These are phyloP conservation scores for Curvularia sp. DNA, from an alignment of 2,329 filamentous ascomycete species.

Conservation along the genomic window DNA sequence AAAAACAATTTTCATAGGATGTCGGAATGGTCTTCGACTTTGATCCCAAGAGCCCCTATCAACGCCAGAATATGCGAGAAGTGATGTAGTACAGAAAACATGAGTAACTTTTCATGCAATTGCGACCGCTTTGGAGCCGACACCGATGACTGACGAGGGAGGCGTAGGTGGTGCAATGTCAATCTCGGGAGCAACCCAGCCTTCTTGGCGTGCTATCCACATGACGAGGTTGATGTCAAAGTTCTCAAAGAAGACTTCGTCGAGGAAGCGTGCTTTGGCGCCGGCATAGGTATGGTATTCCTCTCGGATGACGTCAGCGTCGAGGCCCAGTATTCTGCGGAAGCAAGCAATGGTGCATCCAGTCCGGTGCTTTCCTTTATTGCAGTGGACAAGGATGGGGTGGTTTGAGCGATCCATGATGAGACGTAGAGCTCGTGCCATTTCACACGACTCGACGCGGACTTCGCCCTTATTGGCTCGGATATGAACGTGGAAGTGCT, in stretches of 20 bases:
- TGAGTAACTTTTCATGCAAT: constrained; percentile 4
- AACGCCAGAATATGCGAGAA: constrained; percentile 9
- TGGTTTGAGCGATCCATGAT: constrained; percentile 76
- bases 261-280: constrained; percentile 58
- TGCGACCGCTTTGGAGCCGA: constrained; percentile 20
- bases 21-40: constrained; percentile 8
- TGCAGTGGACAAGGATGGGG: constrained; percentile 88
- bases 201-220: constrained; percentile 47
- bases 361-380: constrained; percentile 91
- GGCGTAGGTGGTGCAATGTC: constrained; percentile 33
- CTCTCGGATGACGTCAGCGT: constrained; percentile 65
- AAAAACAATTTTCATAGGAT: neutral
- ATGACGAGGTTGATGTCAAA: constrained; percentile 54
- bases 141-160: constrained; percentile 27
- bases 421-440: constrained; percentile 73
- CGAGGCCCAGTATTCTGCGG: constrained; percentile 72
- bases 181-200: constrained; percentile 33
- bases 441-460: constrained; percentile 54
- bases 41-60: neutral
- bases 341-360: constrained; percentile 86
- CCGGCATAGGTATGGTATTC: constrained; percentile 74
- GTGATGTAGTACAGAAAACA: constrained; percentile 1
- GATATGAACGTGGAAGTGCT: constrained; percentile 77
- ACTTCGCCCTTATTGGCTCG: constrained; percentile 82
- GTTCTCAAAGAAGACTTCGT: constrained; percentile 54